Conservation (phyloP, 2,329 filamentous ascomycete species). For the Xylaria sp. region DNA sequence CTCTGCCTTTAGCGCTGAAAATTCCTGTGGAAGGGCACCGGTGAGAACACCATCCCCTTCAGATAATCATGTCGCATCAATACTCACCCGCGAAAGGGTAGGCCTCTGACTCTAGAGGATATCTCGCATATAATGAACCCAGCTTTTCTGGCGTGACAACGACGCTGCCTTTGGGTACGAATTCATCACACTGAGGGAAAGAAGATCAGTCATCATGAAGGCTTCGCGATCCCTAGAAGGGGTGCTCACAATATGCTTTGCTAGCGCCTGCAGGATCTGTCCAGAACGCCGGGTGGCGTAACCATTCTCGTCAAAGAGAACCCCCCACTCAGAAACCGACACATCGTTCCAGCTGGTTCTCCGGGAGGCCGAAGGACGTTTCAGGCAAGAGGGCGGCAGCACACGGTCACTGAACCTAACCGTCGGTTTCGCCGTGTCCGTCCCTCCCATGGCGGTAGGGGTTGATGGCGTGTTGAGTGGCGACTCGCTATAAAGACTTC, state of each 20-base stretch:
- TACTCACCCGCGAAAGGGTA: slow-evolving; percentile 68
- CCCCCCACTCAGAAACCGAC: slow-evolving; percentile 62
- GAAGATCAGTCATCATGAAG: not conserved
- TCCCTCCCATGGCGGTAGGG: not conserved
- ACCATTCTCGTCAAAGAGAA: slow-evolving; percentile 69
- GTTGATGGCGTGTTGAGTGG: slow-evolving; percentile 3
- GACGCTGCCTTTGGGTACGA: slow-evolving; percentile 66
- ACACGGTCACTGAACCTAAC: slow-evolving; percentile 27
- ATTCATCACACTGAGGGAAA: slow-evolving; percentile 63
- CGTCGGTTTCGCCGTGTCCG: slow-evolving; percentile 10
- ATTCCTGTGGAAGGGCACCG: slow-evolving; percentile 44
- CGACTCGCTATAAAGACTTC: slow-evolving; percentile 2
- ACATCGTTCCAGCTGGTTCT: slow-evolving; percentile 16
- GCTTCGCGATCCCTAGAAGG: not conserved
- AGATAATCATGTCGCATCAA: not conserved
- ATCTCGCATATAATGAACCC: slow-evolving; percentile 70
- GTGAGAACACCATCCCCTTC: not conserved
- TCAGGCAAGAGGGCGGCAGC: slow-evolving; percentile 15
- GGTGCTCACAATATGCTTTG: slow-evolving; percentile 67
- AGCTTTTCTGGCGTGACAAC: slow-evolving; percentile 79
- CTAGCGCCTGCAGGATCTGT: slow-evolving; percentile 73
- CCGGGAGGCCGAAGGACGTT: slow-evolving; percentile 9
- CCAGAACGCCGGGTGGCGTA: slow-evolving; percentile 68
- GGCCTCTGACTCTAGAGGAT: slow-evolving; percentile 64
- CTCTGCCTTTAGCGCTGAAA: slow-evolving; percentile 48